phyloP scores from a whole-genome alignment of 768 basidiomycete species.

The Russula griseocarnosa region DNA sequence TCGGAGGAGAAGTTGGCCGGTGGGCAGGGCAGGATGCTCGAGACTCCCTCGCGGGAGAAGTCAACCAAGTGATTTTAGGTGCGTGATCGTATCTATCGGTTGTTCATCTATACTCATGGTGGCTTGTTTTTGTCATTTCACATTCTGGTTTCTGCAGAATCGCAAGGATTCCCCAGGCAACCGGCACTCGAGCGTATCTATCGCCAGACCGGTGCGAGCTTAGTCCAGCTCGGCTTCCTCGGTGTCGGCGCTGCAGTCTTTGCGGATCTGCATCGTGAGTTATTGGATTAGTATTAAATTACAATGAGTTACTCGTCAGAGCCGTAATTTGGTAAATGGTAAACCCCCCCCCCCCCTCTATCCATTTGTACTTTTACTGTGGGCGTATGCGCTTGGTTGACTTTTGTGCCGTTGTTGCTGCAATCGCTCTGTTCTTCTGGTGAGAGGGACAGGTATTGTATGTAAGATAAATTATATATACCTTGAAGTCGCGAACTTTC shows the following conservation, averaged over 20 bases:
- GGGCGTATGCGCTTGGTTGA: constrained; percentile 5
- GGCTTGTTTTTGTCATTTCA: background rate
- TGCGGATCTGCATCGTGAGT: constrained; percentile 72
- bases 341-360: constrained; percentile 17
- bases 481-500: background rate
- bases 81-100: constrained; percentile 31
- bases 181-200: constrained; percentile 75
- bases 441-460: constrained; percentile 1
- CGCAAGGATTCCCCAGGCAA: constrained; percentile 66
- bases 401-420: background rate
- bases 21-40: constrained; percentile 67
- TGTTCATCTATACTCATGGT: background rate
- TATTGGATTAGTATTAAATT: constrained; percentile 44
- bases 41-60: constrained; percentile 62
- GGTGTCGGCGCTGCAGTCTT: constrained; percentile 78
- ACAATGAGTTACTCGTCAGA: background rate
- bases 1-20: constrained; percentile 59
- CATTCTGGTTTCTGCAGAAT: constrained; percentile 45
- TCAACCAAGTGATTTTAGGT: constrained; percentile 84
- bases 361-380: constrained; percentile 21
- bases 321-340: constrained; percentile 14
- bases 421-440: background rate
- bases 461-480: constrained; percentile 1
- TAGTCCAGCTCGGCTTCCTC: constrained; percentile 65
- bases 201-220: constrained; percentile 64